These are phyloP conservation scores for Penicillium thymicola DNA, from an alignment of 2,329 filamentous ascomycete species.

Conservation along the genomic window DNA sequence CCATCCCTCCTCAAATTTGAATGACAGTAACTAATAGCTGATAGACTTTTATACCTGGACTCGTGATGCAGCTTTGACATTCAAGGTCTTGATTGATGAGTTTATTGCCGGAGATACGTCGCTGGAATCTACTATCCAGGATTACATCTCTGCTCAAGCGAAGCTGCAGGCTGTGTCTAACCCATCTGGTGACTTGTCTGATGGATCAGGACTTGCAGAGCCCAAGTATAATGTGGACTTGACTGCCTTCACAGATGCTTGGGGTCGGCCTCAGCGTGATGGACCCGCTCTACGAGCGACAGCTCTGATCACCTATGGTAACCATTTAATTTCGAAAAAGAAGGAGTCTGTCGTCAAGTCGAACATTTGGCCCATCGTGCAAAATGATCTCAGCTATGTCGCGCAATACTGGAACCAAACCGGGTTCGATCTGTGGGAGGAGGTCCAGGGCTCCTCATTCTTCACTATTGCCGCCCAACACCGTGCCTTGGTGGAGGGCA, in stretches of 20 bases:
- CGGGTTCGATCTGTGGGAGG: conserved; percentile 18
- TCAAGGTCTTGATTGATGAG: not conserved
- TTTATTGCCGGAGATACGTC: not conserved
- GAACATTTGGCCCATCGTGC: conserved; percentile 1
- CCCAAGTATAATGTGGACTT: not conserved
- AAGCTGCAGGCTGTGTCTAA: not conserved
- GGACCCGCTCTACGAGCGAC: not conserved
- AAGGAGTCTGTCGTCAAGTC: not conserved
- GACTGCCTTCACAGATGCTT: not conserved
- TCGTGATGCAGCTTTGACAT: not conserved
- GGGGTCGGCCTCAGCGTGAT: not conserved
- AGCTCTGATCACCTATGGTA: not conserved
- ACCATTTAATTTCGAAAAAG: not conserved
- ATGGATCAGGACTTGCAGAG: not conserved
- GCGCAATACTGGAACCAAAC: conserved; percentile 18
- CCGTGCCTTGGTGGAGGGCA: conserved; percentile 1
- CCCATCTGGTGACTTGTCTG: not conserved
- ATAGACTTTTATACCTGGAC: conserved; percentile 1
- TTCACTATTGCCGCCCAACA: conserved; percentile 17
- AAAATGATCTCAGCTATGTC: conserved; percentile 14
- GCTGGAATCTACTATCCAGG: not conserved
- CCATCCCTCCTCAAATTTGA: not conserved
- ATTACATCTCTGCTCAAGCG: not conserved
- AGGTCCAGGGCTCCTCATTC: conserved; percentile 14
- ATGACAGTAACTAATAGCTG: not conserved